Evolutionary conservation across 208 protist genomes (phyloP), one percentile per base, ranked within the genome.

Genomic region (Vickermania ingenoplastis): DNA sequence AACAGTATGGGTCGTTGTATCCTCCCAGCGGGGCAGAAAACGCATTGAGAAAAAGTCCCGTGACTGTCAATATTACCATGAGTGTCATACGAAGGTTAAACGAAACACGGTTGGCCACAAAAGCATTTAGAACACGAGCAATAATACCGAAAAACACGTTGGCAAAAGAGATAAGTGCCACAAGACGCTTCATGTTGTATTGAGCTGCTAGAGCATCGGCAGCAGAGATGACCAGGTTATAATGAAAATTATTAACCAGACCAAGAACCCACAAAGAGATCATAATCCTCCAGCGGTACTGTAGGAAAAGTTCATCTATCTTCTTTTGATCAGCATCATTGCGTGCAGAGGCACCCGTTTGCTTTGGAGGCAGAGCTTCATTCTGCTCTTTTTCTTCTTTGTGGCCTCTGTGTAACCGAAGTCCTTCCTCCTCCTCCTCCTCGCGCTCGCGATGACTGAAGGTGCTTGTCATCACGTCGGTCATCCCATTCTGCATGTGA

Each of bases 191-290:
- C 66, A 92, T 70, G 25, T 69, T 70, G 67, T 83, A 91, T 24
- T 58, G 59, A 11, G 56, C 27, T 17, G 84, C 79, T 1, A 95
- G 63, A 17, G 25, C 56, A 30, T 62, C 61, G 21, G 82, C 74
- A 26, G 75, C 87, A 17, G 86, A 73, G 50, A 91, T 81, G 22
- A 96, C 74, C 30, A 95, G 56, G 58, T 69, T 79, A 69, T 92
- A 94, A 70, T 91, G 81, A 50, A 96, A 91, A 69, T 94, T 96
- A 63, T 96, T 96, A 59, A 96, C 92, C 49, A 91, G 69, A 29
- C 89, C 89, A 14, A 90, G 53, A 25, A 87, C 53, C 66, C 72
- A 89, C 30, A 83, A 28, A 29, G 74, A 79, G 45, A 80, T 65
- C 41, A 62, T 68, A 59, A 69, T 76, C 29, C 77, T 71, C 2